Conservation (phyloP, 371 early-diverging fungal genomes). For the Amoeboaphelidium occidentale region DNA sequence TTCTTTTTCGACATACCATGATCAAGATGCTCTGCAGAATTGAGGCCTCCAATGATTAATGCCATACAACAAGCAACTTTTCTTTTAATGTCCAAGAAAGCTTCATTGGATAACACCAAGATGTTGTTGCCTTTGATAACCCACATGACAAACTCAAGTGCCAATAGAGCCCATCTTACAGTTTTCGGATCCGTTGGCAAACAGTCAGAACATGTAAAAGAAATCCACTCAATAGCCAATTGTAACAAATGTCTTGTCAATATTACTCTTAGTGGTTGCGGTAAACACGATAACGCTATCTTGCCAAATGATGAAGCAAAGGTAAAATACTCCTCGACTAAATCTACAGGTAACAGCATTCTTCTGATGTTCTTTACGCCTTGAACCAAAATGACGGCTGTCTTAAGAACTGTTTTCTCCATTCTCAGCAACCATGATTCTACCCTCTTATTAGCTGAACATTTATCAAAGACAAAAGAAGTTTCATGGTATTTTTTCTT, state of each 20-base stretch:
- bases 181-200: conserved; percentile 49
- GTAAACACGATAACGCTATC: conserved; percentile 35
- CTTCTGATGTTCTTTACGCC: neutral
- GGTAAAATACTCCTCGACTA: conserved; percentile 53
- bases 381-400: neutral
- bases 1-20: neutral
- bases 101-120: conserved; percentile 30
- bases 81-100: conserved; percentile 41
- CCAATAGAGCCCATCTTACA: conserved; percentile 64
- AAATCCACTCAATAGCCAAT: conserved; percentile 60
- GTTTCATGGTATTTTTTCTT: conserved; percentile 24
- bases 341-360: conserved; percentile 29
- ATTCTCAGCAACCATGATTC: neutral
- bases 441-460: conserved; percentile 19
- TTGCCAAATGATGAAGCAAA: conserved; percentile 57
- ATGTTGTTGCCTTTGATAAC: conserved; percentile 49
- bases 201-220: conserved; percentile 30
- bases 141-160: conserved; percentile 54
- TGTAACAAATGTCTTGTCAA: conserved; percentile 23
- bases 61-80: conserved; percentile 41
- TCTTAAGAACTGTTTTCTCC: neutral
- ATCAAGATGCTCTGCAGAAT: no score
- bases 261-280: conserved; percentile 5
- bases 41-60: conserved; percentile 51
- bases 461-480: conserved; percentile 26